phyloP scores from a whole-genome alignment of 164 flowering plant genomes.

The Umbilicus rupestris region DNA sequence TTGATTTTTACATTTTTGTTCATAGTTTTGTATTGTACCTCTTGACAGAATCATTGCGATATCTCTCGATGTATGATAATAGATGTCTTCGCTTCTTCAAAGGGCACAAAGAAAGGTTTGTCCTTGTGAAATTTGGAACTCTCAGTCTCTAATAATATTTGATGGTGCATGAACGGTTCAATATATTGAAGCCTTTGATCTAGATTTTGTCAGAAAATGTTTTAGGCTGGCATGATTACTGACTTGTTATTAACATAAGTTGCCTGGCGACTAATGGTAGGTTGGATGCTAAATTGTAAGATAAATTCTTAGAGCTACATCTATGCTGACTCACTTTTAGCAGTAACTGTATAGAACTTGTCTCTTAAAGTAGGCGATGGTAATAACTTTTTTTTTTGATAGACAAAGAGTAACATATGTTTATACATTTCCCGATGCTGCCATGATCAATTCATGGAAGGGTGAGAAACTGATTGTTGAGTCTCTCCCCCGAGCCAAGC shows the following conservation, averaged over 20 bases:
- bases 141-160: not conserved
- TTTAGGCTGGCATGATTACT: not conserved
- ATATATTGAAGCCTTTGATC: not conserved
- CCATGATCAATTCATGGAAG: no score
- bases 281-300: no score
- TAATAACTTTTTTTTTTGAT: no score
- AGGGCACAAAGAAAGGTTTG: conserved; percentile 89
- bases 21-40: conserved; percentile 8
- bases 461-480: no score
- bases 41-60: conserved; percentile 69
- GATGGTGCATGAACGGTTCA: not conserved
- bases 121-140: not conserved
- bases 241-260: not conserved
- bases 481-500: no score
- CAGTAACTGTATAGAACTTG: not conserved
- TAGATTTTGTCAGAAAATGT: no score
- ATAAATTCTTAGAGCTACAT: no score
- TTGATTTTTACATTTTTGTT: not conserved
- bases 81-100: conserved; percentile 95
- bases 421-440: no score
- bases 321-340: no score
- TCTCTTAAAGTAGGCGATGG: not conserved
- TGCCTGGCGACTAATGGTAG: no score
- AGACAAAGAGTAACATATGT: no score
- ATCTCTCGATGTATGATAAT: conserved; percentile 94